These are phyloP conservation scores for Cladosporium sp. DNA, from an alignment of 2,329 filamentous ascomycete species.

Conservation along the genomic window DNA sequence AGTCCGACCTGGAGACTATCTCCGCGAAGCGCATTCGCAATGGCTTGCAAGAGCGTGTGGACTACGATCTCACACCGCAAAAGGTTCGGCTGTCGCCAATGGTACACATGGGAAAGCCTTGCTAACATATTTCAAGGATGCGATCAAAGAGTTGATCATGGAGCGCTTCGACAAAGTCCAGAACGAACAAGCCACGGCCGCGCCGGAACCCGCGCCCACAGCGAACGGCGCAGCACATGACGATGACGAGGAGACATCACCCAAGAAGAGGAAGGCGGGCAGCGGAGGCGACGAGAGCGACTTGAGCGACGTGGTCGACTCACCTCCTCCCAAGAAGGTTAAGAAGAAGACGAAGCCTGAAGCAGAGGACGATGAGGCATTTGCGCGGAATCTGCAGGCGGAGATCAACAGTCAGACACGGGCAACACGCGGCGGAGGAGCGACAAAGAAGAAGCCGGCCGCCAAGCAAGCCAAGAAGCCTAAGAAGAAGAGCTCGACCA, in stretches of 20 bases:
- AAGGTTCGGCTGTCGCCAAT: slow-evolving; percentile 44
- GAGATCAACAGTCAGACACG: slow-evolving; percentile 76
- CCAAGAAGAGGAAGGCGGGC: slow-evolving; percentile 37
- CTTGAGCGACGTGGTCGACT: slow-evolving; percentile 35
- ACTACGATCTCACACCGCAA: slow-evolving; percentile 55
- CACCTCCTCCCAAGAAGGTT: slow-evolving; percentile 42
- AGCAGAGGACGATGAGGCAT: slow-evolving; percentile 71
- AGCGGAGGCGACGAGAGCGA: slow-evolving; percentile 28
- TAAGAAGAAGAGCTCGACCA: slow-evolving; percentile 68
- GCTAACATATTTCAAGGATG: slow-evolving; percentile 29
- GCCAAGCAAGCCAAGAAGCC: slow-evolving; percentile 60
- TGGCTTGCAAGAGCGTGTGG: slow-evolving; percentile 53
- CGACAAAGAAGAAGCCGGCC: slow-evolving; percentile 48
- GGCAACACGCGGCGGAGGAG: slow-evolving; percentile 67
- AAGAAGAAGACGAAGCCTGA: slow-evolving; percentile 60
- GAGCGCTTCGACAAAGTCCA: slow-evolving; percentile 45
- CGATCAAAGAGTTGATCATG: slow-evolving; percentile 43
- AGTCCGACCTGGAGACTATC: slow-evolving; percentile 57
- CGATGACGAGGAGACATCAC: slow-evolving; percentile 26
- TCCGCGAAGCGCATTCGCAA: slow-evolving; percentile 61
- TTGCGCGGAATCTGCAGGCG: slow-evolving; percentile 83
- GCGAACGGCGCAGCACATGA: slow-evolving; percentile 24
- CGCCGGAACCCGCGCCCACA: slow-evolving; percentile 34
- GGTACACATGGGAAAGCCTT: not conserved
- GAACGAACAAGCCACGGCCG: slow-evolving; percentile 16